Evolutionary conservation across 352 stramenopile species (phyloP).

Genomic region (Detonula confervacea): DNA sequence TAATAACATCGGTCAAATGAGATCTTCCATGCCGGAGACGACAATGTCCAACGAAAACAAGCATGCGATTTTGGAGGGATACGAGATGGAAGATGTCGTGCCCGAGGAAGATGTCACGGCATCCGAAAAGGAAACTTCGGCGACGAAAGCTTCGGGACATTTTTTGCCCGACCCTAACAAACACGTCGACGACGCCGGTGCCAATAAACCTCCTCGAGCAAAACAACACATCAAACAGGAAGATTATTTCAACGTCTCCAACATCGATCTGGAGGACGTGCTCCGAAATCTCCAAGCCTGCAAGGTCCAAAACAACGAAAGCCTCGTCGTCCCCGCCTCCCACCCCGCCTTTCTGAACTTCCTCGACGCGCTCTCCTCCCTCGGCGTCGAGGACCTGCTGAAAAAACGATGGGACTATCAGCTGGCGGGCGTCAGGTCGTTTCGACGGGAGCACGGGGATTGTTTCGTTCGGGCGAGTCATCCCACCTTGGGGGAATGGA

Average conservation of each 20-base stretch:
- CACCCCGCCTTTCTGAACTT: background rate
- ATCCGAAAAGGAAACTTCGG: too few relatives aligned
- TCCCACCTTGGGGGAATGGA: conserved; percentile 1
- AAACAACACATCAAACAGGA: background rate
- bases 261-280: conserved; percentile 1
- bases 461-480: background rate
- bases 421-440: background rate
- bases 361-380: background rate
- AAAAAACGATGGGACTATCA: conserved; percentile 17
- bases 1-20: too few relatives aligned
- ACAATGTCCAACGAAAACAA: too few relatives aligned
- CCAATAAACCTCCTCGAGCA: too few relatives aligned
- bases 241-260: background rate
- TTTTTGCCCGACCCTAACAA: too few relatives aligned
- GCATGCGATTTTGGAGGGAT: too few relatives aligned
- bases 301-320: conserved; percentile 1
- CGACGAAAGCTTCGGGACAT: too few relatives aligned
- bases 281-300: conserved; percentile 4
- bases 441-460: conserved; percentile 6
- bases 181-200: too few relatives aligned
- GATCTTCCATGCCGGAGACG: too few relatives aligned
- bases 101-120: too few relatives aligned
- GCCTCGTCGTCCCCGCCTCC: conserved; percentile 5
- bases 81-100: too few relatives aligned
- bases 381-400: background rate